These are phyloP conservation scores for Mycosphaerella arachidis DNA, from an alignment of 2,329 filamentous ascomycete genomes.

Conservation along the genomic window DNA sequence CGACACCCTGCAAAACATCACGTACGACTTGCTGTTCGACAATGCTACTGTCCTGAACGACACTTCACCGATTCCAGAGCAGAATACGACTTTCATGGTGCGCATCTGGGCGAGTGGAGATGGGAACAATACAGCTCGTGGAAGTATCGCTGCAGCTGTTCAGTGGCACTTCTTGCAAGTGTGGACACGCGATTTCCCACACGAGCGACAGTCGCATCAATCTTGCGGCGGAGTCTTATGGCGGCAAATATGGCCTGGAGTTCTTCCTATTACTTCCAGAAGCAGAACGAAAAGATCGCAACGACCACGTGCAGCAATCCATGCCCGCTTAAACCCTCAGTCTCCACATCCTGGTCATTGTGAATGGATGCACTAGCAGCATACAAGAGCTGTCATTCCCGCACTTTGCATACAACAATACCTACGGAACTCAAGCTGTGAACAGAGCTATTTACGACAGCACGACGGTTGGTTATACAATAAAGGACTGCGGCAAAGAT, in stretches of 20 bases:
- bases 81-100: constrained; percentile 51
- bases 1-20: constrained; percentile 37
- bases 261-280: constrained; percentile 53
- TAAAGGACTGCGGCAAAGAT: constrained; percentile 50
- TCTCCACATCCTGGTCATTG: constrained; percentile 47
- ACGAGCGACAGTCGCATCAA: constrained; percentile 55
- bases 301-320: constrained; percentile 36
- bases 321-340: constrained; percentile 37
- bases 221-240: constrained; percentile 42
- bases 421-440: constrained; percentile 51
- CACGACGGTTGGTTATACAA: constrained; percentile 43
- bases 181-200: constrained; percentile 62
- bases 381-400: constrained; percentile 48
- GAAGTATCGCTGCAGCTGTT: constrained; percentile 50
- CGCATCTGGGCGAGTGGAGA: constrained; percentile 50
- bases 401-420: constrained; percentile 53
- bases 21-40: constrained; percentile 28
- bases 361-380: constrained; percentile 53
- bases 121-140: constrained; percentile 44
- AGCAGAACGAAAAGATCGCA: constrained; percentile 53
- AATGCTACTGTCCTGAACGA: constrained; percentile 14
- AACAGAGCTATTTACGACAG: constrained; percentile 45
- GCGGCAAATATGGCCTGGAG: constrained; percentile 59
- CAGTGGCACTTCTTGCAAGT: constrained; percentile 58
- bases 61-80: constrained; percentile 34